Conservation (phyloP, 495 filamentous ascomycete species). For the Physcia stellaris region DNA sequence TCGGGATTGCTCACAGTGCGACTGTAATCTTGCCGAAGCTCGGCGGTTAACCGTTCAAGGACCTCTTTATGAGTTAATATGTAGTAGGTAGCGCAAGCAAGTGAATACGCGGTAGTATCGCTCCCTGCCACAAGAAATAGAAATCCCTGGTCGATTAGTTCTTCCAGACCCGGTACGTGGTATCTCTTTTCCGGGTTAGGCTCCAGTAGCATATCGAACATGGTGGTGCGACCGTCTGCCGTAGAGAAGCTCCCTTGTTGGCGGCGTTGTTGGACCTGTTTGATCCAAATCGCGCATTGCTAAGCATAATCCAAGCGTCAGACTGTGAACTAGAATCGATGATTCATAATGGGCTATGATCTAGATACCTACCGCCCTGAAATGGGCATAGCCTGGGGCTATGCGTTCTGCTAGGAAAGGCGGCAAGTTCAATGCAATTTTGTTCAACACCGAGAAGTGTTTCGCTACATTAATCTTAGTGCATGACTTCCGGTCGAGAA, state of each 20-base stretch:
- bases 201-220: constrained; percentile 17
- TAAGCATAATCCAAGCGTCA: too few species aligned
- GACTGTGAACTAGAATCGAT: not conserved
- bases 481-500: not conserved
- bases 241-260: not conserved
- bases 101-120: constrained; percentile 21
- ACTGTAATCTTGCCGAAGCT: constrained; percentile 21
- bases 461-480: too few species aligned
- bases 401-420: not conserved
- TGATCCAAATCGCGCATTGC: constrained; percentile 1
- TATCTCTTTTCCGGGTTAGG: constrained; percentile 5
- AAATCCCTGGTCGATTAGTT: constrained; percentile 16
- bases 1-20: constrained; percentile 3
- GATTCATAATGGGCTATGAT: not conserved
- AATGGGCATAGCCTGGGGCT: constrained; percentile 1
- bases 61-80: constrained; percentile 14
- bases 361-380: not conserved
- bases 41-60: constrained; percentile 15
- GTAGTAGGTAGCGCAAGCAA: constrained; percentile 18
- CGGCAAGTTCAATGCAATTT: not conserved
- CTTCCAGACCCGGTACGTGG: constrained; percentile 5
- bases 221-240: constrained; percentile 1
- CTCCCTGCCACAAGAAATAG: constrained; percentile 18
- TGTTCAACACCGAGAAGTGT: not conserved
- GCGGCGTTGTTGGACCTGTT: not conserved